Evolutionary conservation across 2,329 filamentous ascomycete genomes (phyloP).

Genomic region (Colletotrichum salicis): DNA sequence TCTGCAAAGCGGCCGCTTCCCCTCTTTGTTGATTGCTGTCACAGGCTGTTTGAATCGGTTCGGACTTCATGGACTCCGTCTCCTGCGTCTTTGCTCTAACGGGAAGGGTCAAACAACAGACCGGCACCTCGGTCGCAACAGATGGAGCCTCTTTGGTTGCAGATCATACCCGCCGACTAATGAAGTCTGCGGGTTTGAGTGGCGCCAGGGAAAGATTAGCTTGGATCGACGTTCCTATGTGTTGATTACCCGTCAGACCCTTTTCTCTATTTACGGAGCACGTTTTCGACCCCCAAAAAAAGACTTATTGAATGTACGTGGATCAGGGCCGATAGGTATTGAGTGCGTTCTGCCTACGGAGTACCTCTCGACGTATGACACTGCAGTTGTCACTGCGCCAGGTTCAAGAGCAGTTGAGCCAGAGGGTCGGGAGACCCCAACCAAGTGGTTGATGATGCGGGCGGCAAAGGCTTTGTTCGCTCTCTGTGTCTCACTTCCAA

Average conservation of each 20-base stretch:
- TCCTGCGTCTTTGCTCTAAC: background rate
- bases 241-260: conserved; percentile 27
- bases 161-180: conserved; percentile 21
- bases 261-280: conserved; percentile 25
- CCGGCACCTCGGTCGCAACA: background rate
- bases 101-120: conserved; percentile 4
- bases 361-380: background rate
- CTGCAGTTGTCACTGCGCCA: background rate
- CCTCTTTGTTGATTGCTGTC: conserved; percentile 5
- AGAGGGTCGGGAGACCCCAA: background rate
- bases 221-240: conserved; percentile 29
- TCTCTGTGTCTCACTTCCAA: background rate
- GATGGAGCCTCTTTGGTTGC: background rate
- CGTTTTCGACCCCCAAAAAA: conserved; percentile 14
- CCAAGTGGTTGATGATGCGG: conserved; percentile 2
- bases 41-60: background rate
- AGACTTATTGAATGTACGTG: background rate
- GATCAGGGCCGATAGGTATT: background rate
- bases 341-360: background rate
- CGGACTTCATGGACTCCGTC: background rate
- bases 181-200: conserved; percentile 23
- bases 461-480: conserved; percentile 3
- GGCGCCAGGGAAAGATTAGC: conserved; percentile 26
- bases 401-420: conserved; percentile 3
- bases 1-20: conserved; percentile 20